A percentile compares a stretch with the other conserved stretches of the same genome.
Conservation (phyloP, 345 rosid species). For the Conringia planisiliqua region DNA sequence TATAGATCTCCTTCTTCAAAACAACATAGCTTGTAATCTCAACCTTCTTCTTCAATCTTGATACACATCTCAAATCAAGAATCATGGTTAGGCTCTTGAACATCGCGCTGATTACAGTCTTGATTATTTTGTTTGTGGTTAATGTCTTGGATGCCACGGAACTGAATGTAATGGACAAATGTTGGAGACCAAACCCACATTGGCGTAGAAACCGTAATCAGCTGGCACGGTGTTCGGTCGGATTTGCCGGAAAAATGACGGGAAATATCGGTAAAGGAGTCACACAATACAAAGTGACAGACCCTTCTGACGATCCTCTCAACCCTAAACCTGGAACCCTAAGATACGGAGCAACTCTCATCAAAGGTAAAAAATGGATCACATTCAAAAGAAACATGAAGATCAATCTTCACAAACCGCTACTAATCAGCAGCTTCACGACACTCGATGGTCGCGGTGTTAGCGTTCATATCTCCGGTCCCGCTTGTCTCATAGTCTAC, state of each 20-base stretch:
- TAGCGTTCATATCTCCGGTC: slow-evolving; percentile 50
- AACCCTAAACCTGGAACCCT: slow-evolving; percentile 64
- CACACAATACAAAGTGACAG: slow-evolving; percentile 47
- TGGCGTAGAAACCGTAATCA: slow-evolving; percentile 52
- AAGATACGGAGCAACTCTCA: slow-evolving; percentile 59
- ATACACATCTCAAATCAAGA: slow-evolving; percentile 12
- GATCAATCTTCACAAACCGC: slow-evolving; percentile 51
- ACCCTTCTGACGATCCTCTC: slow-evolving; percentile 61
- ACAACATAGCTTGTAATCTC: slow-evolving; percentile 14
- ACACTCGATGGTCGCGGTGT: slow-evolving; percentile 73
- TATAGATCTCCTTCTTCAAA: neutral
- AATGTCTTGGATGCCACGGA: slow-evolving; percentile 25
- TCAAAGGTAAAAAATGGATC: slow-evolving; percentile 61
- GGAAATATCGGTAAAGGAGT: slow-evolving; percentile 51
- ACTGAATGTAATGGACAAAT: slow-evolving; percentile 65
- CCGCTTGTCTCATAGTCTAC: slow-evolving; percentile 55
- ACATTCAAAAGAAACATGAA: slow-evolving; percentile 62
- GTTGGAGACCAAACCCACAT: slow-evolving; percentile 52
- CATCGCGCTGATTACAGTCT: slow-evolving; percentile 1
- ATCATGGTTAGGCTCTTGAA: slow-evolving; percentile 26
- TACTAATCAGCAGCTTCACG: slow-evolving; percentile 63
- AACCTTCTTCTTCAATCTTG: slow-evolving; percentile 16
- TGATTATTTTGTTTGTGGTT: slow-evolving; percentile 17
- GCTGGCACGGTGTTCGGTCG: slow-evolving; percentile 58
- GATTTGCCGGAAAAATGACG: slow-evolving; percentile 66